phyloP scores from a whole-genome alignment of 2,329 filamentous ascomycete species.

The Leptodontidium sp. region DNA sequence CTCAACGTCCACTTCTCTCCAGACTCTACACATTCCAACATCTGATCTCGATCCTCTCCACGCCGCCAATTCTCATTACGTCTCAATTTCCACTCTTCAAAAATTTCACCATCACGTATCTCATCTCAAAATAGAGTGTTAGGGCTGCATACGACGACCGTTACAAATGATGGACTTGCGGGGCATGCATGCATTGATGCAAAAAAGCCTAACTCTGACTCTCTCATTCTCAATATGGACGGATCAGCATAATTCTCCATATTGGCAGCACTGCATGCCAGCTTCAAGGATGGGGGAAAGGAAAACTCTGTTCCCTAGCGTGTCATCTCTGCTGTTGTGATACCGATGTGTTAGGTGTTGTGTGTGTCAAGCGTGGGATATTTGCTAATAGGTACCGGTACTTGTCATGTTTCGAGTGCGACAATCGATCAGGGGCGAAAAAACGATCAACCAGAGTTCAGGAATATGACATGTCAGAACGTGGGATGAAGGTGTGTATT shows the following conservation, averaged over 20 bases:
- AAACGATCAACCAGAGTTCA: background rate
- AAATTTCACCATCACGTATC: background rate
- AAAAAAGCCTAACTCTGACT: background rate
- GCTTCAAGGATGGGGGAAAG: background rate
- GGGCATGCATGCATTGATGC: background rate
- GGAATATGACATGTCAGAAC: constrained; percentile 9
- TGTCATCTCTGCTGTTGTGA: background rate
- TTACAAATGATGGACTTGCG: background rate
- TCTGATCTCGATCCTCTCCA: background rate
- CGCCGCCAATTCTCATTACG: constrained; percentile 13
- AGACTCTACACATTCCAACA: background rate
- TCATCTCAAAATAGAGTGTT: background rate
- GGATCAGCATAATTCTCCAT: background rate
- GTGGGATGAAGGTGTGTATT: constrained; percentile 4
- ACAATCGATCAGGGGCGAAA: background rate
- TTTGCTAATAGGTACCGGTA: constrained; percentile 15
- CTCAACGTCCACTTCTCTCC: background rate
- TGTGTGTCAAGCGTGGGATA: constrained; percentile 10
- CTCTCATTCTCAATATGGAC: background rate
- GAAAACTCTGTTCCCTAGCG: constrained; percentile 8
- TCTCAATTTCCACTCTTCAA: background rate
- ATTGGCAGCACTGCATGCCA: background rate
- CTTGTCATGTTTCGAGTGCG: background rate
- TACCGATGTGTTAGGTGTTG: background rate
- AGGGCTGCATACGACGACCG: background rate